These are phyloP conservation scores for Saccharomycopsis sp. DNA, from an alignment of 805 yeast species.

Conservation along the genomic window DNA sequence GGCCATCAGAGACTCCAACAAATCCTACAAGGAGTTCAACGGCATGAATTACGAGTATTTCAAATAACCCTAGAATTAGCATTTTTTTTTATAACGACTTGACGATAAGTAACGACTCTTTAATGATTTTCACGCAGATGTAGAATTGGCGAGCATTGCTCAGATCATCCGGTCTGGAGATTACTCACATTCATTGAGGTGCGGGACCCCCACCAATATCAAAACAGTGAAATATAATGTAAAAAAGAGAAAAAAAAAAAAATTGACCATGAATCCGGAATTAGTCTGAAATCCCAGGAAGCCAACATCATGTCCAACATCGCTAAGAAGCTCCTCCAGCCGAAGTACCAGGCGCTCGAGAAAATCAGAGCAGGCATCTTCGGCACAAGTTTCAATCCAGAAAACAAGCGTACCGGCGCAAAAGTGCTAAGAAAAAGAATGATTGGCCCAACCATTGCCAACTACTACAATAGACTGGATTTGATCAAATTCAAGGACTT, in stretches of 20 bases:
- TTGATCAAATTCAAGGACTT: constrained; percentile 56
- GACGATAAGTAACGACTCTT: no score
- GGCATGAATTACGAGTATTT: constrained; percentile 19
- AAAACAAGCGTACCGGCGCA: constrained; percentile 57
- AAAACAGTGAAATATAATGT: no score
- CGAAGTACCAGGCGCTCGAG: constrained; percentile 25
- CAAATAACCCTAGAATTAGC: no score
- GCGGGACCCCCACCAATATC: no score
- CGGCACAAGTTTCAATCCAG: constrained; percentile 63
- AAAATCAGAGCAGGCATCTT: constrained; percentile 58
- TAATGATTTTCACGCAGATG: no score
- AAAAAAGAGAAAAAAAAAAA: no score
- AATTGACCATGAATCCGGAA: no score
- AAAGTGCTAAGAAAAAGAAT: constrained; percentile 59
- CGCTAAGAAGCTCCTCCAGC: constrained; percentile 12
- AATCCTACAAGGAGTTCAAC: constrained; percentile 20
- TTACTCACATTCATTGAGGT: no score
- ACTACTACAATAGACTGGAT: constrained; percentile 68
- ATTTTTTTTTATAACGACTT: no score
- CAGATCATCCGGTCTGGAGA: no score
- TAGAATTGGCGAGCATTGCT: no score
- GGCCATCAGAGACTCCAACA: constrained; percentile 17
- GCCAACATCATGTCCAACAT: background rate
- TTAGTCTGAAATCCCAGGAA: no score
- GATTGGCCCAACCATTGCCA: constrained; percentile 60